A percentile compares a stretch with the other conserved stretches of the same genome.
phyloP scores from a whole-genome alignment of 768 basidiomycete species.

The Agaricus bisporus region DNA sequence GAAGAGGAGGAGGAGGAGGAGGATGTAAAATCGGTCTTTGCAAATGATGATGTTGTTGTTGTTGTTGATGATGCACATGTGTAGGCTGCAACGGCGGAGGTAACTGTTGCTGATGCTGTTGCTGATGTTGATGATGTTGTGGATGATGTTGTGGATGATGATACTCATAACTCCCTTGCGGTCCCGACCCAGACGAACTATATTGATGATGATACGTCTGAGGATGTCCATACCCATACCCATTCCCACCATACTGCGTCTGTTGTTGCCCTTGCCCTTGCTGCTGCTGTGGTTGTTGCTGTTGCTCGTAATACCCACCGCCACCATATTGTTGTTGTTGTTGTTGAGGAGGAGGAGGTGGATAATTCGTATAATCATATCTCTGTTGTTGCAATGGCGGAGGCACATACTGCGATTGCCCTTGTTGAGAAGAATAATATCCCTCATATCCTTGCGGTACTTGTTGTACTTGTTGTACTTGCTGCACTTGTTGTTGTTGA shows the following conservation, averaged over 20 bases:
- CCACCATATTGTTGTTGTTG: conserved; percentile 21
- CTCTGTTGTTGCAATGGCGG: conserved; percentile 16
- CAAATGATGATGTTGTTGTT: no score
- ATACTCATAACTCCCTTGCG: conserved; percentile 4
- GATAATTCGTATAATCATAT: conserved; percentile 23
- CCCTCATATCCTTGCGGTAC: conserved; percentile 19
- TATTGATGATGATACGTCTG: conserved; percentile 4
- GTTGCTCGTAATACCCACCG: conserved; percentile 25
- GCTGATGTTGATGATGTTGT: conserved; percentile 16
- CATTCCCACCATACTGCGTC: neutral
- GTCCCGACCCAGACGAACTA: conserved; percentile 16
- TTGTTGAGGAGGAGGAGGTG: conserved; percentile 19
- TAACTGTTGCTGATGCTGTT: conserved; percentile 5
- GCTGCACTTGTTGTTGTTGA: conserved; percentile 13
- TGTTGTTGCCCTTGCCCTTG: conserved; percentile 9
- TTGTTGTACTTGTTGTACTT: conserved; percentile 18
- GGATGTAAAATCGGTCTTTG: no score
- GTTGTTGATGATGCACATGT: no score
- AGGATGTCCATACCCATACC: conserved; percentile 13
- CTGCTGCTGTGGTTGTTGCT: conserved; percentile 14
- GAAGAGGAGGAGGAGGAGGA: no score
- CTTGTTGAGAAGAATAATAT: conserved; percentile 22
- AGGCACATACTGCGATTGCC: conserved; percentile 14
- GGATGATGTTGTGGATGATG: no score
- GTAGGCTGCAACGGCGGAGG: no score